Conservation (phyloP, 2,329 filamentous ascomycete species). For the Xylariales sp. region DNA sequence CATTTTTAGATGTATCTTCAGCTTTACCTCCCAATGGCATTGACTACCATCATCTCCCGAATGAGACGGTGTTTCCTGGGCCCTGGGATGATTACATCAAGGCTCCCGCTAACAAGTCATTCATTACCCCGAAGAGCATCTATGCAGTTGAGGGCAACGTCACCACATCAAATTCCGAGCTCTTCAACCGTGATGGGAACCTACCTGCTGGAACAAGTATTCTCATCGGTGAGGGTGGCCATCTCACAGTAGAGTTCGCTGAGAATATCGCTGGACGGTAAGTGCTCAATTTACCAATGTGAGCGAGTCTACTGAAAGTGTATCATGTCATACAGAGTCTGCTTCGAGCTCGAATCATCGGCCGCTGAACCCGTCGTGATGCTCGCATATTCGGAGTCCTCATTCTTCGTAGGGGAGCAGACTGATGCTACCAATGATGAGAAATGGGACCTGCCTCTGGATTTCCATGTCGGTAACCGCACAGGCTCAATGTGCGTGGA, state of each 20-base stretch:
- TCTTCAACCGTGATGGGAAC: neutral
- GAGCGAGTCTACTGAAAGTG: too few species aligned
- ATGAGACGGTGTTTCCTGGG: slow-evolving; percentile 30
- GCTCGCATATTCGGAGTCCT: slow-evolving; percentile 32
- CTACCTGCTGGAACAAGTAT: slow-evolving; percentile 13
- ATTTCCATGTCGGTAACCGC: slow-evolving; percentile 21
- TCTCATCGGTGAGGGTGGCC: slow-evolving; percentile 26
- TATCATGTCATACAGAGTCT: slow-evolving; percentile 27
- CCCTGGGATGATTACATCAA: slow-evolving; percentile 34
- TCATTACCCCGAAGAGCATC: slow-evolving; percentile 28
- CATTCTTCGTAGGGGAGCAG: slow-evolving; percentile 27
- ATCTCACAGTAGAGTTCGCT: slow-evolving; percentile 33
- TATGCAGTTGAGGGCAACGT: slow-evolving; percentile 30
- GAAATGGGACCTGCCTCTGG: slow-evolving; percentile 27
- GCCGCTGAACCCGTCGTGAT: slow-evolving; percentile 26
- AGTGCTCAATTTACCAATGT: slow-evolving; percentile 10
- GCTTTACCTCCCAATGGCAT: slow-evolving; percentile 5
- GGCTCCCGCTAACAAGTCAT: slow-evolving; percentile 29
- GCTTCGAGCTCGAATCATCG: slow-evolving; percentile 26
- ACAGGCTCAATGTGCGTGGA: slow-evolving; percentile 30
- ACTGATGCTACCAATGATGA: slow-evolving; percentile 31
- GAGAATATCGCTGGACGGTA: slow-evolving; percentile 37
- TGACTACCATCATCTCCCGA: slow-evolving; percentile 22
- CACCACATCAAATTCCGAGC: slow-evolving; percentile 13
- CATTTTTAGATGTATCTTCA: too few species aligned